These are phyloP conservation scores for Pulveroboletus sp. DNA, from an alignment of 768 basidiomycete species.

Conservation along the genomic window DNA sequence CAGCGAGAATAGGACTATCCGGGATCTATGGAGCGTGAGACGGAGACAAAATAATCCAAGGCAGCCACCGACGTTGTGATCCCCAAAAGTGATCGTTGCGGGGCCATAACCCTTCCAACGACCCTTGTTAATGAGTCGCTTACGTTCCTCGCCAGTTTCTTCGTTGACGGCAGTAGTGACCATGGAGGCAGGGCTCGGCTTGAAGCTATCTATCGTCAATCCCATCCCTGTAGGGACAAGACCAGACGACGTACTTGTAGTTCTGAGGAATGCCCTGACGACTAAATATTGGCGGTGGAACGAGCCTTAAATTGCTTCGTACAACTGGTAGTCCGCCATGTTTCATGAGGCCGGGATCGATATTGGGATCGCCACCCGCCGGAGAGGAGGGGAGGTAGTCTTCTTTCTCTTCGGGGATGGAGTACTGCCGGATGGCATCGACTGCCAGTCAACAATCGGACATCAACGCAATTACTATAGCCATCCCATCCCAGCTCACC, in stretches of 20 bases:
- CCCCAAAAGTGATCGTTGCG: constrained; percentile 62
- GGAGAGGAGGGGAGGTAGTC: constrained; percentile 45
- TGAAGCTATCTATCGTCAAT: constrained; percentile 49
- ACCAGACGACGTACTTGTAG: constrained; percentile 56
- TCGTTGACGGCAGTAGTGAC: constrained; percentile 61
- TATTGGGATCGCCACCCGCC: constrained; percentile 34
- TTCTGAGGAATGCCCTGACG: constrained; percentile 72
- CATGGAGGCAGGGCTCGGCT: constrained; percentile 71
- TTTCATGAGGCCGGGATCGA: constrained; percentile 45
- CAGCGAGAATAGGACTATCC: constrained; percentile 54
- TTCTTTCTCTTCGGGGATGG: constrained; percentile 62
- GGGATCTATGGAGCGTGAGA: constrained; percentile 47
- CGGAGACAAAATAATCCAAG: not conserved
- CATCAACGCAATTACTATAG: not conserved
- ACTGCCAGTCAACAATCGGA: constrained; percentile 41
- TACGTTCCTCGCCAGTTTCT: constrained; percentile 75
- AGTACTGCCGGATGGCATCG: constrained; percentile 65
- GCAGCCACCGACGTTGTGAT: constrained; percentile 37
- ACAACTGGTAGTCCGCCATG: constrained; percentile 15
- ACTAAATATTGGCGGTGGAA: constrained; percentile 89
- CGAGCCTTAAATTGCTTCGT: constrained; percentile 62
- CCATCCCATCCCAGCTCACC: constrained; percentile 43
- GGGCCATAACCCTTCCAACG: constrained; percentile 85
- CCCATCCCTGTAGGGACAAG: not conserved
- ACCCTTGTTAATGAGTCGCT: constrained; percentile 77